These are phyloP conservation scores for Lasiodiplodia citricola DNA, from an alignment of 2,329 filamentous ascomycete genomes.

Conservation along the genomic window DNA sequence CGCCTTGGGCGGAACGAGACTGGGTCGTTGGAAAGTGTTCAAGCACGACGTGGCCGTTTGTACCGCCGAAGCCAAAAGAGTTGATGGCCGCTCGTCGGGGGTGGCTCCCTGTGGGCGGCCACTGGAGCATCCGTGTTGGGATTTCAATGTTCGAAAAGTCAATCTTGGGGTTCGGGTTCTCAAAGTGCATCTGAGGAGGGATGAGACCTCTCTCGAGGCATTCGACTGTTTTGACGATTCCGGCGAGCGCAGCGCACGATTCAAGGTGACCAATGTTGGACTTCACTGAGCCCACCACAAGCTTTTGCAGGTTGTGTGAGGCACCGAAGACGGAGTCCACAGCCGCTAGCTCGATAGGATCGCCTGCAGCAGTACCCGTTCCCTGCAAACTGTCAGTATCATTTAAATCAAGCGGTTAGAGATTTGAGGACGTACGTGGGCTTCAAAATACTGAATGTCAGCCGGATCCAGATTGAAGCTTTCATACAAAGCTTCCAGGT, in stretches of 20 bases:
- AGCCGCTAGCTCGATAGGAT: constrained; percentile 34
- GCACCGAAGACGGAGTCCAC: constrained; percentile 50
- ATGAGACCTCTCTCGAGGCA: constrained; percentile 33
- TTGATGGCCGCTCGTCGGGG: constrained; percentile 31
- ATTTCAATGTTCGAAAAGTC: constrained; percentile 28
- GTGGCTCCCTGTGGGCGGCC: constrained; percentile 18
- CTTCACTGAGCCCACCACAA: constrained; percentile 33
- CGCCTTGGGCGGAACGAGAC: too few relatives aligned
- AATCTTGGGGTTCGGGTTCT: constrained; percentile 27
- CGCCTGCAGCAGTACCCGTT: constrained; percentile 47
- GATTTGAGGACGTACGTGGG: constrained; percentile 35
- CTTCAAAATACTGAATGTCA: constrained; percentile 42
- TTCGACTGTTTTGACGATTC: constrained; percentile 36
- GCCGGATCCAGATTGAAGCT: constrained; percentile 41
- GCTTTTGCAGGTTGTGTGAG: constrained; percentile 53
- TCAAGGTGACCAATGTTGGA: constrained; percentile 41
- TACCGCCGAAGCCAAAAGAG: constrained; percentile 34
- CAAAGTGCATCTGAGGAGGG: constrained; percentile 34
- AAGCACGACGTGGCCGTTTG: constrained; percentile 39
- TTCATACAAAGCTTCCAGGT: constrained; percentile 45
- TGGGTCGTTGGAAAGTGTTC: constrained; percentile 23
- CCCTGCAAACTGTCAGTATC: constrained; percentile 21
- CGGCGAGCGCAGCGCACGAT: constrained; percentile 35
- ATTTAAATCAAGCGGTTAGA: too few relatives aligned
- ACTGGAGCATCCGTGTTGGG: constrained; percentile 25